A percentile compares a stretch with the other conserved stretches of the same genome.
phyloP scores from a whole-genome alignment of 148 eudicot species.

The Camellia sinensis region DNA sequence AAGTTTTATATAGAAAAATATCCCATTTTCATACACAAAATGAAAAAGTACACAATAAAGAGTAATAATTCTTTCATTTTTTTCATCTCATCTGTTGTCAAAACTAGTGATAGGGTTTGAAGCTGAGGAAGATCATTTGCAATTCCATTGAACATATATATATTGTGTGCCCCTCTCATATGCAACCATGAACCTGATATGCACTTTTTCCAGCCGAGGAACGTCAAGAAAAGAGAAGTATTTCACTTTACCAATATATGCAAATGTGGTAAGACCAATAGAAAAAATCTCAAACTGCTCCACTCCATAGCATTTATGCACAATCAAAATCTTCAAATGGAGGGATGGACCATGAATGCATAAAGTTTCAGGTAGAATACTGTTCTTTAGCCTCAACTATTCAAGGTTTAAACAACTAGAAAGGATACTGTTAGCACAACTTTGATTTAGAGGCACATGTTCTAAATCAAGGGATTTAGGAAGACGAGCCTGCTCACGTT shows the following conservation, averaged over 20 bases:
- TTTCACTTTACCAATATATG: slow-evolving; percentile 1
- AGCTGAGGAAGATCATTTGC: slow-evolving; percentile 15
- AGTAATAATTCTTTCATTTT: background rate
- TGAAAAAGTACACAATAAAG: background rate
- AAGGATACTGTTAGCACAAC: background rate
- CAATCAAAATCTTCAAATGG: slow-evolving; percentile 11
- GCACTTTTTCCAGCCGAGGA: slow-evolving; percentile 16
- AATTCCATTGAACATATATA: slow-evolving; percentile 7
- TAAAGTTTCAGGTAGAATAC: slow-evolving; percentile 9
- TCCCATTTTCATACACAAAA: background rate
- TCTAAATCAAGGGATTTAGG: background rate
- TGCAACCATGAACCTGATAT: background rate
- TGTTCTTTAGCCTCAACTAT: slow-evolving; percentile 15
- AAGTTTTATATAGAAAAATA: background rate
- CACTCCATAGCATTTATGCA: slow-evolving; percentile 2
- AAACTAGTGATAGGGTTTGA: slow-evolving; percentile 10
- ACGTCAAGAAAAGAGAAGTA: slow-evolving; percentile 14
- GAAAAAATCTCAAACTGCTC: slow-evolving; percentile 12
- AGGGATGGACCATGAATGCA: slow-evolving; percentile 10
- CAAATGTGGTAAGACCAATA: slow-evolving; percentile 16
- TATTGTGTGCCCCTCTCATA: background rate
- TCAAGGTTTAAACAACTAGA: slow-evolving; percentile 16
- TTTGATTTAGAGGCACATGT: too few relatives aligned
- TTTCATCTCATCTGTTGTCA: background rate
- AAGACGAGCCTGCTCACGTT: background rate